Conservation (phyloP, 768 basidiomycete species). For the Imleria badia region DNA sequence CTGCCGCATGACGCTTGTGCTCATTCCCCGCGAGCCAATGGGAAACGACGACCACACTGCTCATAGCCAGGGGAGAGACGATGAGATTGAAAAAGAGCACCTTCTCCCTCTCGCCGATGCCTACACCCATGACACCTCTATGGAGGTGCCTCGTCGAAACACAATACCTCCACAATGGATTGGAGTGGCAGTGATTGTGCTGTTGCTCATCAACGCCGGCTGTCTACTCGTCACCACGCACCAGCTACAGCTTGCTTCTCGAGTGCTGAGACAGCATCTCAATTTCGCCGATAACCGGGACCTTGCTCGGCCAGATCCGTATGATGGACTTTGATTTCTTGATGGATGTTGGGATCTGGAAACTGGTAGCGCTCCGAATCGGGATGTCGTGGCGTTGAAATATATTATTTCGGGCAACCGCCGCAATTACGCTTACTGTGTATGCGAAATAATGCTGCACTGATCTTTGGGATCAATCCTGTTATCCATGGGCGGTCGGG, state of each 20-base stretch:
- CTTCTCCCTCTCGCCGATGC: conserved; percentile 12
- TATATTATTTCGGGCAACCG: neutral
- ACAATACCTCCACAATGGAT: conserved; percentile 8
- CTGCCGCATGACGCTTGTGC: neutral
- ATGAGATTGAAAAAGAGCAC: conserved; percentile 16
- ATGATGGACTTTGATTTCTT: conserved; percentile 28
- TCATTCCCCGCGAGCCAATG: conserved; percentile 18
- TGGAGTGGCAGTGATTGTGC: conserved; percentile 16
- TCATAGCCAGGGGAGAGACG: conserved; percentile 10
- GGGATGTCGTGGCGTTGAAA: neutral
- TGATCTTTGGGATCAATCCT: neutral
- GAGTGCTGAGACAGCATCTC: conserved; percentile 17
- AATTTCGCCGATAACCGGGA: conserved; percentile 24
- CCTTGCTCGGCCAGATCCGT: conserved; percentile 30
- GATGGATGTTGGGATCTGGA: neutral
- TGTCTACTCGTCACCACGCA: conserved; percentile 19
- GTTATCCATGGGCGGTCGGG: neutral
- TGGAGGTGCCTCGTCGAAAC: conserved; percentile 2
- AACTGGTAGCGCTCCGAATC: neutral
- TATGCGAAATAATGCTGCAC: neutral
- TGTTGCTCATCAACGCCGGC: conserved; percentile 24
- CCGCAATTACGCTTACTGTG: neutral
- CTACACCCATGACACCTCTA: neutral
- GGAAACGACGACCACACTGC: conserved; percentile 5
- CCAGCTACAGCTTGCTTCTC: conserved; percentile 18